Percentiles rank a stretch among this genome's conserved stretches.
These are phyloP conservation scores for Cyberlindnera mississippiensis DNA, from an alignment of 805 yeast genomes.

Conservation along the genomic window DNA sequence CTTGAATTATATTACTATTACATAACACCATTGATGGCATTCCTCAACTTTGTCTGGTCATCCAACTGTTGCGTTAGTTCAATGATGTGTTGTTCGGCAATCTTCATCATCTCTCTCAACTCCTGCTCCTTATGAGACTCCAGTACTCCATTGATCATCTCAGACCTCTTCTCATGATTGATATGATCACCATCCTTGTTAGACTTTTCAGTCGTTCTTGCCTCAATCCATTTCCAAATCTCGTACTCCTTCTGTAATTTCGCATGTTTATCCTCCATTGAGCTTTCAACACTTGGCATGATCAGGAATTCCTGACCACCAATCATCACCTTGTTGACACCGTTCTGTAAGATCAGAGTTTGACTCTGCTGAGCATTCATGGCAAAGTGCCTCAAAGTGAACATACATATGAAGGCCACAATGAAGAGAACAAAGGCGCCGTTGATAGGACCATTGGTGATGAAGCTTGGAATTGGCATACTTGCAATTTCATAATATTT, in stretches of 20 bases:
- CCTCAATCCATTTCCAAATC: conserved; percentile 29
- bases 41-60: background rate
- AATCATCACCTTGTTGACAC: conserved; percentile 19
- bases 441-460: background rate
- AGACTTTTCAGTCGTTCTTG: conserved; percentile 7
- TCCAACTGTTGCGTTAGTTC: conserved; percentile 12
- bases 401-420: conserved; percentile 1
- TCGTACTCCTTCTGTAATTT: conserved; percentile 20
- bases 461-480: background rate
- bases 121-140: conserved; percentile 22
- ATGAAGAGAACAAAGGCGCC: background rate
- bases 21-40: too few species aligned
- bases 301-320: conserved; percentile 22
- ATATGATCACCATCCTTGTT: background rate
- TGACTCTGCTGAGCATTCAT: background rate
- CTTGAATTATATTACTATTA: too few species aligned
- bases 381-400: background rate
- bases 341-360: background rate
- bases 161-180: background rate
- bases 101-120: conserved; percentile 21
- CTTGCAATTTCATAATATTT: conserved; percentile 5
- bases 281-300: conserved; percentile 19
- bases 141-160: conserved; percentile 1
- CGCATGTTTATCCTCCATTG: conserved; percentile 2
- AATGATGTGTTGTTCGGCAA: conserved; percentile 21